Evolutionary conservation across 805 yeast genomes (phyloP), one percentile per base, ranked within the genome.

Genomic region (Suhomyces tanzawaensis): DNA sequence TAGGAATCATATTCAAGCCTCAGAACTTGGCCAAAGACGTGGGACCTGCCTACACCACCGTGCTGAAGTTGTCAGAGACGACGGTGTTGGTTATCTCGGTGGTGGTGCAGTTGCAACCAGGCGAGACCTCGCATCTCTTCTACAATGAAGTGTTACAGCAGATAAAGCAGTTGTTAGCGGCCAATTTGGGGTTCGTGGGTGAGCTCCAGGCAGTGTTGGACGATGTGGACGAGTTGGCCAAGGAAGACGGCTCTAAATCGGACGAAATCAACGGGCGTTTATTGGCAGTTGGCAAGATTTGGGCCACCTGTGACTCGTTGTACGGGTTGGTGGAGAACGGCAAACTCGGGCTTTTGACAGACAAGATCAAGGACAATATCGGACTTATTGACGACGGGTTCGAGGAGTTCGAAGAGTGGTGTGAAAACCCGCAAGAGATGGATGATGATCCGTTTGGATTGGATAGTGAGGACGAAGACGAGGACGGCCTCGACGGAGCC

Each of bases 321-420:
- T 56, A 60, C 8, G 55, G 59, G 7, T 52, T 76, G 14, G 49
- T 76, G 4, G 60, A 64, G 15, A 60, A 55, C 17, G 88, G 88
- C 0, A 72, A 77, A 34, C 44, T 77, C 13, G 83, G 80, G 2
- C 51, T 79, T 2, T 58, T 84, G 36, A 74, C 72, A 24, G 48
- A 49, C 21, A 73, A 71, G 37, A 59, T 83, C 3, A 66, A 62
- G 39, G 64, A 64, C 36, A 66, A 73, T 8, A 61, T 74, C 18
- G 46, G 53, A 2, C 53, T 84, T 39, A 64, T 82, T 5, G 73
- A 69, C 14, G 91, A 84, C 57, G 83, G 81, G 0, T 58, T 75
- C n/a, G 75, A 71, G 7, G 95, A 86, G 49, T 71, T 83, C 35
- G 77, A 68, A 15, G 86, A 77, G 41, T 85, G 91, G 86, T 52